Percentiles rank a stretch among this genome's conserved stretches.
phyloP scores from a whole-genome alignment of 768 basidiomycete species.

The Boletellus emodensis region DNA sequence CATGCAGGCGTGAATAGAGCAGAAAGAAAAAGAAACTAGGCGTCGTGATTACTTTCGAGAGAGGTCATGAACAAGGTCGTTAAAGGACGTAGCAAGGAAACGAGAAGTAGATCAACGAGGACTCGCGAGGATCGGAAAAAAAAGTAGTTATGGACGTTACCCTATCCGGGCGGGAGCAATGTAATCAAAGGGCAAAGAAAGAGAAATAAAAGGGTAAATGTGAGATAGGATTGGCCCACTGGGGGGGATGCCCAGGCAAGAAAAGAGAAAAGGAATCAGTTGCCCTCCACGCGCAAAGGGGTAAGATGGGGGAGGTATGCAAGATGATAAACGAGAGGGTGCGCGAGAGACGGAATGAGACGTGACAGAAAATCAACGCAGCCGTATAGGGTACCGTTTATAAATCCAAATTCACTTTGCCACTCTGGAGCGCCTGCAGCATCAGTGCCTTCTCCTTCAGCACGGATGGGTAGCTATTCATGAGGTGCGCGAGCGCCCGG shows the following conservation, averaged over 20 bases:
- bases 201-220: no score
- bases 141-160: background rate
- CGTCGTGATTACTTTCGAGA: background rate
- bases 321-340: no score
- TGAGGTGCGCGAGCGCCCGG: conserved; percentile 74
- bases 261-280: no score
- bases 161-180: background rate
- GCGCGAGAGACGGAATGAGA: no score
- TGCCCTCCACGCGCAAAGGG: no score
- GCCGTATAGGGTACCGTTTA: no score
- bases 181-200: background rate
- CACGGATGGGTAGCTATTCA: conserved; percentile 81
- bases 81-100: background rate
- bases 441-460: conserved; percentile 71
- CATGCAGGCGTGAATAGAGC: background rate
- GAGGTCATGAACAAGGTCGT: background rate
- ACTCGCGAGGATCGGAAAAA: background rate
- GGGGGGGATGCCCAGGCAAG: no score
- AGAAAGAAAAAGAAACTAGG: background rate
- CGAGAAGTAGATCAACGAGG: background rate
- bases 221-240: background rate
- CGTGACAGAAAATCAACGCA: no score
- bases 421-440: conserved; percentile 24
- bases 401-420: conserved; percentile 17
- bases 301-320: no score